Conservation (phyloP, 2,329 filamentous ascomycete species). For the Claviceps purpurea region DNA sequence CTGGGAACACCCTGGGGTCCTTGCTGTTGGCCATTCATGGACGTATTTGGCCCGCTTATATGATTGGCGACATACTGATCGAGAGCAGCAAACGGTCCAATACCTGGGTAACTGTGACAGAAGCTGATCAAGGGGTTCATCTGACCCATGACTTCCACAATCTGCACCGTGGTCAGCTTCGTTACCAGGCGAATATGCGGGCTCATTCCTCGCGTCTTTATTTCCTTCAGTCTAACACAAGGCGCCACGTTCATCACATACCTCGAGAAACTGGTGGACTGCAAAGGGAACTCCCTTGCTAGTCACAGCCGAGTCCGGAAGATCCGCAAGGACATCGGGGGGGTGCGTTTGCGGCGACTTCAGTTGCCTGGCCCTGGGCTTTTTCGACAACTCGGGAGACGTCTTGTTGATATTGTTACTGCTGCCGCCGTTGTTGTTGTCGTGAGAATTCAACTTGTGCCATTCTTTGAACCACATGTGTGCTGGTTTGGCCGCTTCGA, state of each 20-base stretch:
- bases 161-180: constrained; percentile 24
- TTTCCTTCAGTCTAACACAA: no score
- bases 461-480: constrained; percentile 56
- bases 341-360: constrained; percentile 47
- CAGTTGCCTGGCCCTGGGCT: constrained; percentile 43
- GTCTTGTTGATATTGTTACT: constrained; percentile 23
- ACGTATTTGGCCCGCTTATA: constrained; percentile 26
- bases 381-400: constrained; percentile 56
- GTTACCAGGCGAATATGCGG: constrained; percentile 2
- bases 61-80: constrained; percentile 43
- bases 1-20: constrained; percentile 33
- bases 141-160: constrained; percentile 52
- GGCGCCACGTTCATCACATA: constrained; percentile 14
- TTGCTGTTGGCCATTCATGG: constrained; percentile 34
- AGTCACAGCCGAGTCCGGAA: constrained; percentile 46
- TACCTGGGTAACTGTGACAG: constrained; percentile 38
- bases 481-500: constrained; percentile 46
- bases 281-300: constrained; percentile 46
- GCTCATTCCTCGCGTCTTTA: no score
- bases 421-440: constrained; percentile 16
- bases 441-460: constrained; percentile 43
- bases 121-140: constrained; percentile 52
- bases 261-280: constrained; percentile 53
- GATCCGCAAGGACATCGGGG: constrained; percentile 41
- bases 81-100: constrained; percentile 45